phyloP scores from a whole-genome alignment of 2,329 filamentous ascomycete genomes.

The Fusarium sarcochroum region DNA sequence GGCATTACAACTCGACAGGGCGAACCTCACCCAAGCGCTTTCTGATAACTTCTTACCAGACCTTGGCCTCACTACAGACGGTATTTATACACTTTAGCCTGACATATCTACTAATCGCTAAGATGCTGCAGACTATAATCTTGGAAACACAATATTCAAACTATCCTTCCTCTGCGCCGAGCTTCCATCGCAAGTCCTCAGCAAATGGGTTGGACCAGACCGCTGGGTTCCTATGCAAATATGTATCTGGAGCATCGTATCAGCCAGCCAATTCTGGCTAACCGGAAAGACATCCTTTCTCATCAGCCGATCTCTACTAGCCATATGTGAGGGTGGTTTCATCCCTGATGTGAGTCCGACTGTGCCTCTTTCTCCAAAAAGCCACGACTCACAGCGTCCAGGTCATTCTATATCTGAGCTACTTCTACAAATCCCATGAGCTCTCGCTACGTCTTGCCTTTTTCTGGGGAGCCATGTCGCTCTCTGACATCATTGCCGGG shows the following conservation, averaged over 20 bases:
- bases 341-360: conserved; percentile 34
- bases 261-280: conserved; percentile 16
- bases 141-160: conserved; percentile 52
- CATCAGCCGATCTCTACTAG: conserved; percentile 30
- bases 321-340: conserved; percentile 36
- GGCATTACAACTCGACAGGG: conserved; percentile 63
- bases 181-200: conserved; percentile 73
- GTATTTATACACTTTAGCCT: conserved; percentile 35
- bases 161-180: conserved; percentile 53
- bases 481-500: conserved; percentile 36
- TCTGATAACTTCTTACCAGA: conserved; percentile 64
- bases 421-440: conserved; percentile 71
- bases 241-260: conserved; percentile 62
- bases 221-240: conserved; percentile 73
- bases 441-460: conserved; percentile 75
- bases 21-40: conserved; percentile 58
- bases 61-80: conserved; percentile 59
- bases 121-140: conserved; percentile 49
- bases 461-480: conserved; percentile 69
- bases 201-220: conserved; percentile 70
- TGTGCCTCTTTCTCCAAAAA: background rate
- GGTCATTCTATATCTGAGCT: conserved; percentile 73
- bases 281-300: conserved; percentile 32
- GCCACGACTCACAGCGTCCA: conserved; percentile 28
- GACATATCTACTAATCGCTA: background rate